These are phyloP conservation scores for Calocybe cyanea DNA, from an alignment of 768 basidiomycete genomes.

Conservation along the genomic window DNA sequence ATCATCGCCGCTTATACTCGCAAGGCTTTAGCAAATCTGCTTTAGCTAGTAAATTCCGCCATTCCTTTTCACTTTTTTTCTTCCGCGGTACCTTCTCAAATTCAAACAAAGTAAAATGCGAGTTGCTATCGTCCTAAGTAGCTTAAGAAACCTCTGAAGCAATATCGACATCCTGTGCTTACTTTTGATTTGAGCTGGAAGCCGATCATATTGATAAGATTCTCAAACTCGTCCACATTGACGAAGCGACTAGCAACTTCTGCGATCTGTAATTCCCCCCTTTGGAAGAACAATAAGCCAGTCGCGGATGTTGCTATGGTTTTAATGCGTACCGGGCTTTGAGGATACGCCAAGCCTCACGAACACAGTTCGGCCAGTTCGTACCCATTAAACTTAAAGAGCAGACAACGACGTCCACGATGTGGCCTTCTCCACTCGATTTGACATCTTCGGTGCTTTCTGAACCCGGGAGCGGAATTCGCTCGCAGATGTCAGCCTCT, in stretches of 20 bases:
- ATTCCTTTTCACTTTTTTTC: slow-evolving; percentile 52
- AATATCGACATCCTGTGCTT: slow-evolving; percentile 6
- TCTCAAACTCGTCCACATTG: slow-evolving; percentile 61
- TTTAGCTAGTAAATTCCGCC: slow-evolving; percentile 49
- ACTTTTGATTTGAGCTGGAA: slow-evolving; percentile 75
- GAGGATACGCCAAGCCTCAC: slow-evolving; percentile 87
- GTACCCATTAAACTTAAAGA: slow-evolving; percentile 95
- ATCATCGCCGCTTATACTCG: slow-evolving; percentile 85
- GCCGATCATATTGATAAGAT: slow-evolving; percentile 62
- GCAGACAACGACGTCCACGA: slow-evolving; percentile 91
- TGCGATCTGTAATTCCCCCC: slow-evolving; percentile 82
- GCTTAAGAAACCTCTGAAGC: not conserved
- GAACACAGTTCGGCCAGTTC: slow-evolving; percentile 90
- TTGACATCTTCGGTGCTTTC: slow-evolving; percentile 38
- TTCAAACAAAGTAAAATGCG: slow-evolving; percentile 82
- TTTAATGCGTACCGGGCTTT: slow-evolving; percentile 55
- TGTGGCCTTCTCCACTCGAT: slow-evolving; percentile 56
- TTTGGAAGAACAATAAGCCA: slow-evolving; percentile 23
- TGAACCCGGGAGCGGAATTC: slow-evolving; percentile 83
- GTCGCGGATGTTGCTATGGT: not conserved
- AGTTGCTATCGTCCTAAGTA: slow-evolving; percentile 71
- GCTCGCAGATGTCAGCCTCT: slow-evolving; percentile 84
- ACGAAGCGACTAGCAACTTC: slow-evolving; percentile 87
- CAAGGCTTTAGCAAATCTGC: slow-evolving; percentile 75
- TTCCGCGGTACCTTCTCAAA: slow-evolving; percentile 60